Conservation (phyloP, 1,284 basidiomycete genomes). For the Stereum hirsutum region DNA sequence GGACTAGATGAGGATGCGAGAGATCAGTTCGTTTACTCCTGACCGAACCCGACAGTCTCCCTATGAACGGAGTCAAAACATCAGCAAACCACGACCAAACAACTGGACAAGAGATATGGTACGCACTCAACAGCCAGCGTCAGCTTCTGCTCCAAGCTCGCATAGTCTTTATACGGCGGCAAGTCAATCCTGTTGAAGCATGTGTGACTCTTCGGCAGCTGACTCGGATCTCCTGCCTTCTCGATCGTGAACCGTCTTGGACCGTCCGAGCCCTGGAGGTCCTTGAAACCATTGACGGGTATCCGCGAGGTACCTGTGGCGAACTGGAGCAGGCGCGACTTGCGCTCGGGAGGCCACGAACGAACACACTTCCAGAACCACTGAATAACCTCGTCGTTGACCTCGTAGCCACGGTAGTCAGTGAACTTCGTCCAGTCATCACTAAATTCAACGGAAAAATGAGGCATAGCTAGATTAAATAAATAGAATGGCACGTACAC, state of each 20-base stretch:
- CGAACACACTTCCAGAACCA: slow-evolving; percentile 99
- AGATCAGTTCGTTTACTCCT: slow-evolving; percentile 22
- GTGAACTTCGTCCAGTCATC: slow-evolving; percentile 86
- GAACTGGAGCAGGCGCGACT: slow-evolving; percentile 91
- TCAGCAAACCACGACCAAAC: slow-evolving; percentile 5
- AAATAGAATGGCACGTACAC: slow-evolving; percentile 44
- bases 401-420: slow-evolving; percentile 78
- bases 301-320: slow-evolving; percentile 96
- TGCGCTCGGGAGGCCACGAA: slow-evolving; percentile 93
- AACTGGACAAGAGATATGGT: slow-evolving; percentile 2
- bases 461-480: background rate
- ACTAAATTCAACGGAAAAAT: slow-evolving; percentile 25
- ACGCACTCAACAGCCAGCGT: slow-evolving; percentile 85
- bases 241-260: slow-evolving; percentile 94
- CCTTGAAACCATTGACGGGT: slow-evolving; percentile 99
- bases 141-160: slow-evolving; percentile 83
- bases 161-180: slow-evolving; percentile 87
- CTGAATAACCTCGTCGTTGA: slow-evolving; percentile 91
- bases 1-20: too few species aligned
- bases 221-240: slow-evolving; percentile 88
- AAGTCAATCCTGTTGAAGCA: slow-evolving; percentile 92
- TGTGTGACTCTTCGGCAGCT: slow-evolving; percentile 84
- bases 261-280: slow-evolving; percentile 95
- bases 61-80: slow-evolving; percentile 14
- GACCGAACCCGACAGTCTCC: slow-evolving; percentile 38